These are phyloP conservation scores for Pseudogymnoascus destructans DNA, from an alignment of 2,329 filamentous ascomycete species.

Conservation along the genomic window DNA sequence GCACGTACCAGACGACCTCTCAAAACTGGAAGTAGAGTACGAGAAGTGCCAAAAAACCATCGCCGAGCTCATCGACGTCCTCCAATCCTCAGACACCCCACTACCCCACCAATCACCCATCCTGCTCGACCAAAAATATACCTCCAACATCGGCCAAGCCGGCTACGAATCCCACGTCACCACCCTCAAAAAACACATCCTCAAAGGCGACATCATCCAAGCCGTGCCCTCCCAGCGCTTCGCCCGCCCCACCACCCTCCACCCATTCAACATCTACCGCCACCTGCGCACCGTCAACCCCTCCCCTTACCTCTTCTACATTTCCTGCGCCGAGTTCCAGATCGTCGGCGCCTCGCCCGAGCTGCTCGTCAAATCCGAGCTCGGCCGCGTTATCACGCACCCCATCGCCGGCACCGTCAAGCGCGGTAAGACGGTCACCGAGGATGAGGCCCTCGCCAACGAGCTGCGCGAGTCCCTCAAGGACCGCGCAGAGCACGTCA, in stretches of 20 bases:
- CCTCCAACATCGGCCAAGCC: constrained; percentile 76
- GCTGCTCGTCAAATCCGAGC: constrained; percentile 81
- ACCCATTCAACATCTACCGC: constrained; percentile 97
- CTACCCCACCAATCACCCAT: constrained; percentile 67
- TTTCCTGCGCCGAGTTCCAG: constrained; percentile 84
- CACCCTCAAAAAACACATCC: constrained; percentile 78
- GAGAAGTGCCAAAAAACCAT: constrained; percentile 51
- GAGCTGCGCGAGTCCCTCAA: constrained; percentile 72
- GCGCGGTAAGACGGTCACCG: constrained; percentile 64
- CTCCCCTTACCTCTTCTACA: constrained; percentile 92
- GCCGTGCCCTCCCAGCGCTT: constrained; percentile 91
- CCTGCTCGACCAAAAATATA: constrained; percentile 61
- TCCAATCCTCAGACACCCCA: constrained; percentile 62
- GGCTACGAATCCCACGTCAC: constrained; percentile 90
- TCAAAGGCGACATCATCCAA: constrained; percentile 89
- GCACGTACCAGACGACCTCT: constrained; percentile 46
- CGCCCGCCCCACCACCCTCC: constrained; percentile 73
- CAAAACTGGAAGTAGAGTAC: constrained; percentile 55
- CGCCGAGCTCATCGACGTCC: constrained; percentile 52
- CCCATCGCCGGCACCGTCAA: constrained; percentile 94
- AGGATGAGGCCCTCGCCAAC: constrained; percentile 67
- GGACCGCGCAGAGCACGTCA: constrained; percentile 89
- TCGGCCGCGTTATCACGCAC: constrained; percentile 81
- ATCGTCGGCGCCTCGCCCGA: constrained; percentile 93
- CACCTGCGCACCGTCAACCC: constrained; percentile 95